Conservation (phyloP, 164 flowering plant genomes). For the Taxillus chinensis region DNA sequence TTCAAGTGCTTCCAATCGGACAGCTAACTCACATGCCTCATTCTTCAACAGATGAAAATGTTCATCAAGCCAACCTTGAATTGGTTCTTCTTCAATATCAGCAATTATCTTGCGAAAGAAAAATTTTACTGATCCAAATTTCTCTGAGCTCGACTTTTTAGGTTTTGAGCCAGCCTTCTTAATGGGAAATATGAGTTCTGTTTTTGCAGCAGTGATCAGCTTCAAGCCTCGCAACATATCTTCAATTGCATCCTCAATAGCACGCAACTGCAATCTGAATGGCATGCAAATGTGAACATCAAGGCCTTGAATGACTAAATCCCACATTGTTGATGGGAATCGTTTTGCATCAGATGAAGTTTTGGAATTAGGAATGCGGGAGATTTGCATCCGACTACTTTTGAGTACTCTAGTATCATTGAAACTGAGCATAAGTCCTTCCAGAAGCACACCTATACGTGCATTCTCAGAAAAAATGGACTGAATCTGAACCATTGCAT, state of each 20-base stretch:
- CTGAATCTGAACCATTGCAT: constrained; percentile 51
- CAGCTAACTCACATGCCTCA: constrained; percentile 84
- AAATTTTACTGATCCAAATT: constrained; percentile 68
- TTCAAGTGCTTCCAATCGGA: constrained; percentile 78
- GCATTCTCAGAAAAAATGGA: constrained; percentile 87
- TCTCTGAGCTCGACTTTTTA: constrained; percentile 45
- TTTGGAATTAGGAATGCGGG: constrained; percentile 68
- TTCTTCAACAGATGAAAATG: constrained; percentile 79
- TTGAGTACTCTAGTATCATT: constrained; percentile 64
- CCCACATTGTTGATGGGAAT: constrained; percentile 54
- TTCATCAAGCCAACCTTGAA: constrained; percentile 99
- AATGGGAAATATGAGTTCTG: constrained; percentile 40
- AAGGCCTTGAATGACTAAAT: constrained; percentile 93
- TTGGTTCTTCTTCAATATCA: constrained; percentile 95
- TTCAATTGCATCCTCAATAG: constrained; percentile 96
- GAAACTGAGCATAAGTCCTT: constrained; percentile 72
- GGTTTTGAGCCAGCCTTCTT: constrained; percentile 60
- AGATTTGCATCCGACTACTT: constrained; percentile 95
- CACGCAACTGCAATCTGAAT: constrained; percentile 82
- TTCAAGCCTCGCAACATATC: constrained; percentile 86
- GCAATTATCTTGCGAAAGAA: constrained; percentile 71
- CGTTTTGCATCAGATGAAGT: constrained; percentile 34
- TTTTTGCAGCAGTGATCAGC: constrained; percentile 63
- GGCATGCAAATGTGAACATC: constrained; percentile 97
- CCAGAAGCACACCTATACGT: constrained; percentile 91